phyloP scores from a whole-genome alignment of 192 early-diverging fungal species.

The Endogone sp. region DNA sequence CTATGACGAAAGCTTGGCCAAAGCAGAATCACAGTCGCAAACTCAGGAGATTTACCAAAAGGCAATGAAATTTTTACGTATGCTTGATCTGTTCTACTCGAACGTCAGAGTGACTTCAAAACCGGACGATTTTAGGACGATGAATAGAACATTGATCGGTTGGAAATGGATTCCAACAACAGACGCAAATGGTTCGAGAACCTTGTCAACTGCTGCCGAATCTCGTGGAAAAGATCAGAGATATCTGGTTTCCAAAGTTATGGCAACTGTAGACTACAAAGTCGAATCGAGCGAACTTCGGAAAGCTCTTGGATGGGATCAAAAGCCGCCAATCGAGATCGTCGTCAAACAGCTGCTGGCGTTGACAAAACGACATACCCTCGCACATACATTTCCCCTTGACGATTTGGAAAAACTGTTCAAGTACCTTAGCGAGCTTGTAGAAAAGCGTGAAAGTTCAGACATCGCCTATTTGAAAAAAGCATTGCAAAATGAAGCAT shows the following conservation, averaged over 20 bases:
- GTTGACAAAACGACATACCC: not conserved
- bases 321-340: conserved; percentile 13
- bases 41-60: not conserved
- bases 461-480: not conserved
- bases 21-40: not conserved
- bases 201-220: not conserved
- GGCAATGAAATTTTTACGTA: not conserved
- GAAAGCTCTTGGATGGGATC: conserved; percentile 19
- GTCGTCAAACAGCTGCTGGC: conserved; percentile 11
- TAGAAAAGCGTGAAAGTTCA: not conserved
- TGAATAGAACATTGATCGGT: not conserved
- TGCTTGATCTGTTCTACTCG: not conserved
- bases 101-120: not conserved
- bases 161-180: not conserved
- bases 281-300: conserved; percentile 5
- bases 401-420: not conserved
- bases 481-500: not conserved
- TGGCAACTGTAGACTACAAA: not conserved
- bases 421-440: not conserved
- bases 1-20: not conserved
- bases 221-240: not conserved
- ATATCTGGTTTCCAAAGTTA: conserved; percentile 1
- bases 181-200: not conserved
- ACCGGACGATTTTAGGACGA: not conserved
- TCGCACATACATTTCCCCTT: not conserved